Base-by-base conservation (phyloP, 164 flowering plant species). In the Aristolochia contorta region DNA sequence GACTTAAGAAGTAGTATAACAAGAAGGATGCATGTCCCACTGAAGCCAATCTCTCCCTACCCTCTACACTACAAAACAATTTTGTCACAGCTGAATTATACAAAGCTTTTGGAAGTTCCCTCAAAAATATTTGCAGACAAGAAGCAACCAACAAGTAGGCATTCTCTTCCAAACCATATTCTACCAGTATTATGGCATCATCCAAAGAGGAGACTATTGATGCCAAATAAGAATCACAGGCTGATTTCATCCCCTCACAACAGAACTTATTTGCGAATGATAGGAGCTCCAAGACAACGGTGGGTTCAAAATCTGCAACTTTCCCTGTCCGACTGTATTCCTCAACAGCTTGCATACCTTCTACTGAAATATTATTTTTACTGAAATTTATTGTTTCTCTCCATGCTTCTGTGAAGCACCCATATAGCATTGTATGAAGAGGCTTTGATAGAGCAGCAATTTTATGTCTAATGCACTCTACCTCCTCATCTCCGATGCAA, bases 161-260 rank as follows among this genome's bases (percentile, higher is more conserved):
- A 3, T 51, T 78, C 75, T 91, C 85, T 74, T 86, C 90, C 64
- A 88, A 69, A 1, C 91, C 94, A 68, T 83, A 91, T 16, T 81
- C 91, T 25, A 91, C 64, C 14, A 86, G 71, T 49, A 72, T 6
- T 77, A 85, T 66, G 1, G 96, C 96, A 45, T 76, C 78, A 14
- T 88, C 86, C 13, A 77, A 47, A 48, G 68, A 62, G 63, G 48
- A 47, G 37, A 84, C 89, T 23, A 80, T 20, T 2, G 84, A 79
- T 0, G 91, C 80, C 63, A 91, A 72, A 69, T 81, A 63, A 33
- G 65, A 63, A 65, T 91, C 93, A 65, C 97, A 88, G 23, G 75
- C 80, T 24, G 75, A 65, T 64, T 88, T 88, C 84, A 91, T 58
- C 45, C 79, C 85, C 59, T 84, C 94, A 60, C 97, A 91, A 55